Conservation (phyloP, 1,284 basidiomycete species). For the Porogramme epimiltina region DNA sequence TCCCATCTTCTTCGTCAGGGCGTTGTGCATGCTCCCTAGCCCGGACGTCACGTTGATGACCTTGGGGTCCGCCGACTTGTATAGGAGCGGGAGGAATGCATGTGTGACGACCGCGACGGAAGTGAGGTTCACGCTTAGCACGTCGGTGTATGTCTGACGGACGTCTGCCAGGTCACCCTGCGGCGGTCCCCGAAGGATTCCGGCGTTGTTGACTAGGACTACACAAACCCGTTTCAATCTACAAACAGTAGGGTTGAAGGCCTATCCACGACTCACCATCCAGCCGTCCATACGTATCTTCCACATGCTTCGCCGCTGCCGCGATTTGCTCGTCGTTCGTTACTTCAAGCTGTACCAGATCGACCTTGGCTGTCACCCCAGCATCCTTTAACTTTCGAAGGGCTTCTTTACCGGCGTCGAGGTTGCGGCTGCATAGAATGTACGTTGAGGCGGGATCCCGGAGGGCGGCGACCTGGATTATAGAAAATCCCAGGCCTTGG, state of each 20-base stretch:
- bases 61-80: conserved; percentile 7
- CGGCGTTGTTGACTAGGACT: conserved; percentile 10
- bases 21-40: conserved; percentile 5
- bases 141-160: background rate
- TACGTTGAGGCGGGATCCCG: conserved; percentile 3
- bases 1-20: conserved; percentile 5
- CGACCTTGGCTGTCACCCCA: conserved; percentile 3
- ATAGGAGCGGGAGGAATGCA: conserved; percentile 4
- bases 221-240: background rate
- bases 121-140: conserved; percentile 5
- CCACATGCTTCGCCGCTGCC: conserved; percentile 1
- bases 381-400: conserved; percentile 2
- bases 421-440: conserved; percentile 4
- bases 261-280: conserved; percentile 1
- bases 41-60: conserved; percentile 5
- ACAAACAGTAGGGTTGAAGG: background rate
- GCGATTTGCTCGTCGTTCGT: conserved; percentile 4
- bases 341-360: conserved; percentile 6
- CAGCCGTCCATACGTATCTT: background rate
- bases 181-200: background rate
- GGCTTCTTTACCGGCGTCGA: conserved; percentile 1
- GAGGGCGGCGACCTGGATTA: conserved; percentile 1
- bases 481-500: conserved; percentile 4
- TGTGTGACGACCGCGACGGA: conserved; percentile 4
- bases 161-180: background rate